Conservation (phyloP, 2,329 filamentous ascomycete species). For the Clonostachys byssicola region DNA sequence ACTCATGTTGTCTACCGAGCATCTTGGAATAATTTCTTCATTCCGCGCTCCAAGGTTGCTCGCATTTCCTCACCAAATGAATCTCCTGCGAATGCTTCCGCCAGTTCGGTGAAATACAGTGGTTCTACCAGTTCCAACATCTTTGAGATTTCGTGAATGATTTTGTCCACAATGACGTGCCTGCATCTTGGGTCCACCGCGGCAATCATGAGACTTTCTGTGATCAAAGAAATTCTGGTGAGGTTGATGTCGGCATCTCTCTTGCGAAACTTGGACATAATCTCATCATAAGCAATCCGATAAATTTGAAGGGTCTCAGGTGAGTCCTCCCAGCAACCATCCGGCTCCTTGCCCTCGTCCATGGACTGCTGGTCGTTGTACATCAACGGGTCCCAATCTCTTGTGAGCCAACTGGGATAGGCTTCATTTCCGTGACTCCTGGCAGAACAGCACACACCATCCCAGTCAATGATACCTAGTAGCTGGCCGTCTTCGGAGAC, state of each 20-base stretch:
- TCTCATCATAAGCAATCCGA: constrained; percentile 5
- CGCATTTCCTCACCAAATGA: neutral
- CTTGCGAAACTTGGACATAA: neutral
- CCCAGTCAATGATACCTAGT: constrained; percentile 20
- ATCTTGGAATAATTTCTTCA: too few relatives aligned
- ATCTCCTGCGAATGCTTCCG: neutral
- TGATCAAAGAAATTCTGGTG: neutral
- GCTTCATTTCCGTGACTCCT: constrained; percentile 12
- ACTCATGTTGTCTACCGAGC: too few relatives aligned
- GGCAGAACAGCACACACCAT: constrained; percentile 13
- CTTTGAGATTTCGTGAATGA: neutral
- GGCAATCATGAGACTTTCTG: neutral
- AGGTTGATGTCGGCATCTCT: neutral
- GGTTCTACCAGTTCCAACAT: neutral
- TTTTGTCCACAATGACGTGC: neutral
- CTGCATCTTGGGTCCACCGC: neutral
- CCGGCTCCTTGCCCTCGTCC: constrained; percentile 5
- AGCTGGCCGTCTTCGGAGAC: constrained; percentile 18
- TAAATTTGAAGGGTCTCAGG: constrained; percentile 6
- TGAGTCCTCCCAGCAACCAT: constrained; percentile 11
- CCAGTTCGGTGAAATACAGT: neutral
- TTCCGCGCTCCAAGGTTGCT: neutral
- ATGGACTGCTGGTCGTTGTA: constrained; percentile 10
- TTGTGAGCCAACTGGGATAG: constrained; percentile 11
- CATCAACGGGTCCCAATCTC: constrained; percentile 14